Evolutionary conservation across 805 yeast genomes (phyloP), one percentile per base, ranked within the genome.

Genomic region (Teunomyces stri): DNA sequence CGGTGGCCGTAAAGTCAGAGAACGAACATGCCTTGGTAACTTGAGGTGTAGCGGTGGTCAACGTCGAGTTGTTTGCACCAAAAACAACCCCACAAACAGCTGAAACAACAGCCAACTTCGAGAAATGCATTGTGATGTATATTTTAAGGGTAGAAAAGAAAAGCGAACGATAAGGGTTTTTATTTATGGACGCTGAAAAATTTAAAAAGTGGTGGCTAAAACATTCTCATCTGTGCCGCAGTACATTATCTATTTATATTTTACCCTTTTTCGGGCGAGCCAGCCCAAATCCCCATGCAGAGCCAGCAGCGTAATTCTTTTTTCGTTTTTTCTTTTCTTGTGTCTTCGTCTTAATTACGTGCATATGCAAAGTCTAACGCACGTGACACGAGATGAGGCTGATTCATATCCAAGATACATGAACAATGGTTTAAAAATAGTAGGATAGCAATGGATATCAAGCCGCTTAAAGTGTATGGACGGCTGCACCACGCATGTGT

Each of bases 1-100:
- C 80, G 46, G 94, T 82, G 58, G 89, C 96, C 45, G 96, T 87
- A 57, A 76, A 74, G 43, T 72, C 67, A 25, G 73, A 60, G 74
- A 85, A 81, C 33, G 87, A 76, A 79, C 95, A 87, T 53, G 79
- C 76, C 29, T 29, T 31, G 47, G 80, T 62, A 51, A 81, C 82
- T 39, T 83, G 65, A 47, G 87, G 82, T 38, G 81, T 76, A 46
- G 75, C 71, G 41, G 78, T 68, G 48, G 81, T 75, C 57, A 79
- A 70, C 39, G 72, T 69, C 46, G 75, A 65, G 73, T 77, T 72
- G 53, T 64, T 66, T 45, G 68, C 73, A 51, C 74, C 75, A 36
- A 49, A 42, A 44, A 61, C 82, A 50, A 76, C 56, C 51, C 79
- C 78, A 55, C 78, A 75, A 43, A 79, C 52, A 58, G 83, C 76